Percentiles rank a stretch among this genome's conserved stretches.
Evolutionary conservation across 345 rosid species (phyloP).

Genomic region (Eucalyptus globulus): DNA sequence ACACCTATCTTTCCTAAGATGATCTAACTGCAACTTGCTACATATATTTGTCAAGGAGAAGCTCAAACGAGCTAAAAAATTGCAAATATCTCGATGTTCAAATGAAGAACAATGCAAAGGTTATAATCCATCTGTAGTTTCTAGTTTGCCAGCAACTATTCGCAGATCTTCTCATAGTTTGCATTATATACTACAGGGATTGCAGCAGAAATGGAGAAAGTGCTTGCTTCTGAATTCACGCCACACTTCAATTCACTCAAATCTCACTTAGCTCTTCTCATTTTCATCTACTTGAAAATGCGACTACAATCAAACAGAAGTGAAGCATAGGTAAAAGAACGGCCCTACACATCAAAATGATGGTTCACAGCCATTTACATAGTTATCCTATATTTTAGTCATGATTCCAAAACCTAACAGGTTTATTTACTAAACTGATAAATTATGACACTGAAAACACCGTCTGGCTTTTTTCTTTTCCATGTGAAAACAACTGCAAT

Average conservation of each 20-base stretch:
- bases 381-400: neutral
- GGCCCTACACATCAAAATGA: neutral
- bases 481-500: neutral
- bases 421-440: neutral
- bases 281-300: neutral
- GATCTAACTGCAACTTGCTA: neutral
- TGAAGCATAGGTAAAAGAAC: neutral
- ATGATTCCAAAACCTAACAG: neutral
- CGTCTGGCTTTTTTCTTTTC: neutral
- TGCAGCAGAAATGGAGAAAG: neutral
- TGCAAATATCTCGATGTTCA: neutral
- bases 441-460: neutral
- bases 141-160: neutral
- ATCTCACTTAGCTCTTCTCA: neutral
- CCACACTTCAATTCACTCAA: neutral
- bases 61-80: neutral
- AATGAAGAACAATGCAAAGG: neutral
- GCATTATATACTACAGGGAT: neutral
- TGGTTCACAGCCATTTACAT: neutral
- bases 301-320: neutral
- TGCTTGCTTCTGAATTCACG: neutral
- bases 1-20: neutral
- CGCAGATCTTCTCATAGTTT: neutral
- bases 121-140: neutral
- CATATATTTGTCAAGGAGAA: neutral